Percentiles rank a stretch among this genome's conserved stretches.
Conservation (phyloP, 345 rosid genomes). For the Microthlaspi erraticum region DNA sequence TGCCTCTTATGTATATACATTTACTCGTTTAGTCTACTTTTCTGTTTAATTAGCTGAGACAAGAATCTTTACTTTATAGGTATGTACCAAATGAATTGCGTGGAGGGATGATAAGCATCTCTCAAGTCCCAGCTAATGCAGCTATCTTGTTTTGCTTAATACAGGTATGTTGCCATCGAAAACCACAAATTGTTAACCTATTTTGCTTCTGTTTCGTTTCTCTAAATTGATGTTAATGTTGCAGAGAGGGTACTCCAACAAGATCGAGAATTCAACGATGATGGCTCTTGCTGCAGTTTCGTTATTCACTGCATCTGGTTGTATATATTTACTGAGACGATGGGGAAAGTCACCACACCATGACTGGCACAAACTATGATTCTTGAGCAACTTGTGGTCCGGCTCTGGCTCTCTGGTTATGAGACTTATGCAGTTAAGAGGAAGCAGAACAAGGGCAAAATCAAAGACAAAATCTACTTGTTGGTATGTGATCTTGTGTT, state of each 20-base stretch:
- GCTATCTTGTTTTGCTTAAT: slow-evolving; percentile 62
- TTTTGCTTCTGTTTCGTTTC: neutral
- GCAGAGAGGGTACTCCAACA: slow-evolving; percentile 77
- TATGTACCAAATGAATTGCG: slow-evolving; percentile 91
- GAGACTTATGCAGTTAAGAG: neutral
- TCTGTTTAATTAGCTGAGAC: neutral
- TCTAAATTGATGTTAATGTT: slow-evolving; percentile 34
- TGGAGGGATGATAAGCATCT: slow-evolving; percentile 93
- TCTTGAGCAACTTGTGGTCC: slow-evolving; percentile 7
- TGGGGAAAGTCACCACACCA: slow-evolving; percentile 94
- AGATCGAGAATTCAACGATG: slow-evolving; percentile 72
- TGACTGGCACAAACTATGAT: slow-evolving; percentile 77
- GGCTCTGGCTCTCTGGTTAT: slow-evolving; percentile 32
- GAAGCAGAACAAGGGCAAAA: slow-evolving; percentile 22
- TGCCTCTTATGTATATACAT: slow-evolving; percentile 25
- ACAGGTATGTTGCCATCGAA: slow-evolving; percentile 50
- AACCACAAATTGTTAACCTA: neutral
- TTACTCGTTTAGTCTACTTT: neutral
- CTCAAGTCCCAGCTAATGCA: slow-evolving; percentile 86
- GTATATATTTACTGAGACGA: slow-evolving; percentile 78
- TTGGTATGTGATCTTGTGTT: slow-evolving; percentile 21
- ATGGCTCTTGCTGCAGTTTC: slow-evolving; percentile 68
- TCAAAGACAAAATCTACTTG: slow-evolving; percentile 21
- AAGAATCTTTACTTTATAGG: slow-evolving; percentile 48
- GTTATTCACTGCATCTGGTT: slow-evolving; percentile 71